Evolutionary conservation across 371 early-diverging fungal genomes (phyloP), one percentile per base, ranked within the genome.

Genomic region (Actinomortierella wolfii): DNA sequence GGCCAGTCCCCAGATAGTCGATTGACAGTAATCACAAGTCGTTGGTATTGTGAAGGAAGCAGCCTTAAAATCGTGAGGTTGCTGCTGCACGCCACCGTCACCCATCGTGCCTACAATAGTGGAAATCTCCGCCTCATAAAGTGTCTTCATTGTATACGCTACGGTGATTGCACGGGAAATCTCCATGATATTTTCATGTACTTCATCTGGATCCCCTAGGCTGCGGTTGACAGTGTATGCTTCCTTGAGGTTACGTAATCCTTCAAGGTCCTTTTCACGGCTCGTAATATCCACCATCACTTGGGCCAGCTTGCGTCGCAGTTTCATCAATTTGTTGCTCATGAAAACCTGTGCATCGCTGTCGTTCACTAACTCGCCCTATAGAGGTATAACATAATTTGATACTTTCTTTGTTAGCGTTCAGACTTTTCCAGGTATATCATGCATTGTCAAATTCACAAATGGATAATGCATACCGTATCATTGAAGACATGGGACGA

Each of bases 1-100:
- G 18, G 91, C 85, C 18, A 93, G 64, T 2, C 92, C 90, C 91
- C 91, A 91, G 28, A 91, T 86, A 6, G 85, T 88, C 42, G 80
- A 83, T 34, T 79, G 80, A 57, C 94, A 93, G 52, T 84, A 88
- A 59, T 92, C 92, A 76, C 94, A 93, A 0, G 88, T 85, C 3
- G 91, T 89, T 5, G 92, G 91, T 29, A 93, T 89, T 6, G 92
- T 89, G 61, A 93, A 91, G 0, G 91, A 87, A 5, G 87, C 82
- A 3, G 86, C 57, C 60, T 87, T 89, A 57, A 92, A 92, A 53
- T 88, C 86, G 63, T 93, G 94, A 11, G 79, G 74, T 29, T 81
- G 74, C 25, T 80, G 79, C 26, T 77, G 69, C 26, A 83, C 56
- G 6, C 79, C 82, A 20, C 75, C 78, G 53, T 85, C 86, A 58